Base-by-base conservation (phyloP, 2,329 filamentous ascomycete species). In the Botrytis squamosa region DNA sequence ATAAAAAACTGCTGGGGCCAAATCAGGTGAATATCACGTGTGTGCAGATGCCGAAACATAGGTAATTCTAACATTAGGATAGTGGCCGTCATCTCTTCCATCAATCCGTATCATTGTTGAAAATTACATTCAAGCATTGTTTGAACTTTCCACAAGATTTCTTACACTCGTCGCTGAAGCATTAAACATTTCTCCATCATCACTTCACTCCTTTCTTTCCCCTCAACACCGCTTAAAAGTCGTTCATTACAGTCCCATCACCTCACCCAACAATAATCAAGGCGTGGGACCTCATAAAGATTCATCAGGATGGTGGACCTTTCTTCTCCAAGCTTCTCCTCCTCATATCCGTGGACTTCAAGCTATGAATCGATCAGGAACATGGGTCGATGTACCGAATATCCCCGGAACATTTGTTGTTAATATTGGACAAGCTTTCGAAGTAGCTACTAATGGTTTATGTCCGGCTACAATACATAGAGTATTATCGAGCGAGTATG, bases 251-350 rank as follows among this genome's bases (percentile, higher is more conserved):
- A 69, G 40, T 38, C 71, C 71, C 4, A 29, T 36, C 1, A 49
- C 33, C 55, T 69, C 63, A 46, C n/a, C 49, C 29, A 46, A 49
- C 29, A 52, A 69, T 6, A 49, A 49, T 49, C 71, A 73, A 62
- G 71, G 71, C n/a, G 71, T 69, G 14, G 71, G 71, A 2, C 64
- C 71, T 6, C 64, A 73, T 20, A 73, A 69, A 69, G 71, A 73
- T 52, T 73, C 71, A 42, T 73, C 71, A 22, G 71, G 71, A 68
- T 69, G 64, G 71, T 73, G 52, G 71, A 73, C 71, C 2, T 73
- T 73, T 8, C 64, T 73, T 12, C 64, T 73, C 1, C 71, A 73
- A 62, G 71, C 71, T 14, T 73, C 71, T 10, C 42, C 71, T 10
- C 71, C 64, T 52, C 71, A 73, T 25, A 69, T 73, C 7, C 63